A percentile compares a stretch with the other conserved stretches of the same genome.
These are phyloP conservation scores for Tylopilus plumbeoviolaceoides DNA, from an alignment of 768 basidiomycete species.

Conservation along the genomic window DNA sequence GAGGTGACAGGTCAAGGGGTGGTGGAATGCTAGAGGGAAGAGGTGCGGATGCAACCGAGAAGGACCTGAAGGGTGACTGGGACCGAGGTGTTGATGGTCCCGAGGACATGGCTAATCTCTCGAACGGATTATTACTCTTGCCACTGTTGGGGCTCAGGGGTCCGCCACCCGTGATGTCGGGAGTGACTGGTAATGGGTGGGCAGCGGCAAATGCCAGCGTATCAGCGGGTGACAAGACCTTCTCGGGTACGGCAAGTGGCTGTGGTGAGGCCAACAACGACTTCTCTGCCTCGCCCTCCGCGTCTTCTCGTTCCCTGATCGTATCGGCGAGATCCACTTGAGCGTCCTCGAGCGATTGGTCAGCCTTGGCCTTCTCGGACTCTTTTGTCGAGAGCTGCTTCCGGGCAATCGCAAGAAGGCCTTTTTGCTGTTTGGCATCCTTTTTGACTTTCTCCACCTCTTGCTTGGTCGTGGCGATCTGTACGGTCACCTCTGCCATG, in stretches of 20 bases:
- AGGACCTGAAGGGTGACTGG: slow-evolving; percentile 58
- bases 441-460: slow-evolving; percentile 87
- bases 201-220: slow-evolving; percentile 58
- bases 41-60: slow-evolving; percentile 36
- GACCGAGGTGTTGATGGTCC: slow-evolving; percentile 41
- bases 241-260: slow-evolving; percentile 22
- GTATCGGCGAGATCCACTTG: slow-evolving; percentile 47
- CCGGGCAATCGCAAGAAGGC: slow-evolving; percentile 87
- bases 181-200: slow-evolving; percentile 71
- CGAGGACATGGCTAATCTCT: slow-evolving; percentile 53
- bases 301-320: slow-evolving; percentile 53
- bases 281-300: slow-evolving; percentile 46
- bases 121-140: slow-evolving; percentile 93
- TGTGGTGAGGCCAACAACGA: not conserved
- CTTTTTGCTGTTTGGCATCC: slow-evolving; percentile 95
- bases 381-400: slow-evolving; percentile 91
- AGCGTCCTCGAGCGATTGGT: slow-evolving; percentile 71
- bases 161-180: slow-evolving; percentile 46
- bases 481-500: slow-evolving; percentile 76
- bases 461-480: slow-evolving; percentile 64
- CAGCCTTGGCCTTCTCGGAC: slow-evolving; percentile 61
- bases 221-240: slow-evolving; percentile 24
- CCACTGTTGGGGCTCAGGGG: slow-evolving; percentile 42
- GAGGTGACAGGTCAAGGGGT: slow-evolving; percentile 10
- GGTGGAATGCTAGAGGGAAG: slow-evolving; percentile 31